These are phyloP conservation scores for Malus hybrid DNA, from an alignment of 331 rosid species.

Conservation along the genomic window DNA sequence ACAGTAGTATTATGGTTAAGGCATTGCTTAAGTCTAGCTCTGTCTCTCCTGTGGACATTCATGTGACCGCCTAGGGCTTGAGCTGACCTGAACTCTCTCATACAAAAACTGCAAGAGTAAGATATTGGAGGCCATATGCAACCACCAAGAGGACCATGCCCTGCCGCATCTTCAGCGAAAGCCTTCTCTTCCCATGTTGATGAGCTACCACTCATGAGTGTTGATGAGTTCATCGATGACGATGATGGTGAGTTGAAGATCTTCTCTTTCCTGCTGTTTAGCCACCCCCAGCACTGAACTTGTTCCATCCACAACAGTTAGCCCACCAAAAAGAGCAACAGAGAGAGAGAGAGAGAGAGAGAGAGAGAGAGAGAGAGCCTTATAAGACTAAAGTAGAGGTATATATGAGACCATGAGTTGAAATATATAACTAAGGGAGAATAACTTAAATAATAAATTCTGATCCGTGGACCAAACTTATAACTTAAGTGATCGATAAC, in stretches of 20 bases:
- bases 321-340: neutral
- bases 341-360: neutral
- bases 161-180: conserved; percentile 71
- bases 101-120: conserved; percentile 72
- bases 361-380: no score
- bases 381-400: no score
- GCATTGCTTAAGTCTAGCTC: conserved; percentile 69
- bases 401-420: no score
- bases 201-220: conserved; percentile 5
- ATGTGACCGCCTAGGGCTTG: conserved; percentile 99
- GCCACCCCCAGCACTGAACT: conserved; percentile 28
- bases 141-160: conserved; percentile 35
- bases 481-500: no score
- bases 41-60: conserved; percentile 86
- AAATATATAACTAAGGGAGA: no score
- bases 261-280: neutral
- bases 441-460: no score
- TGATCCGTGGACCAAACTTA: no score
- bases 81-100: conserved; percentile 82
- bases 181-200: conserved; percentile 80
- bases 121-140: conserved; percentile 88
- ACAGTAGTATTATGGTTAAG: conserved; percentile 4
- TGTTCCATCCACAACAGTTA: neutral
- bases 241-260: conserved; percentile 10
- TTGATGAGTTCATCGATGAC: conserved; percentile 17